Percentiles rank a stretch among this genome's conserved stretches.
Evolutionary conservation across 2,329 filamentous ascomycete species (phyloP).

Genomic region (Esteya vermicola): DNA sequence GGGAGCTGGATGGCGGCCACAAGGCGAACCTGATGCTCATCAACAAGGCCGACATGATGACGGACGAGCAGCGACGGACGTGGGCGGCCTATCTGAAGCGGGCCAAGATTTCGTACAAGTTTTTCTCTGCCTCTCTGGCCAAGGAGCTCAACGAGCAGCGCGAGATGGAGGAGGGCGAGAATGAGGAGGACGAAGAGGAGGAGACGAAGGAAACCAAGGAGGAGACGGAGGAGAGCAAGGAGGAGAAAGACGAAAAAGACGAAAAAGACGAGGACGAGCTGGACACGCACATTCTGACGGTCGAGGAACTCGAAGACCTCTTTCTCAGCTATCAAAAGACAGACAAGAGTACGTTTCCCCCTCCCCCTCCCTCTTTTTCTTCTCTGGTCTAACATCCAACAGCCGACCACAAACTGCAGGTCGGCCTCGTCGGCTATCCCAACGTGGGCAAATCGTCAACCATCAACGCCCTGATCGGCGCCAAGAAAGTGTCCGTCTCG

Average conservation of each 20-base stretch:
- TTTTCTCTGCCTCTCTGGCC: constrained; percentile 88
- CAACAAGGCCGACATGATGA: constrained; percentile 99
- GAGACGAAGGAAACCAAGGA: constrained; percentile 15
- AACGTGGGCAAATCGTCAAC: constrained; percentile 99
- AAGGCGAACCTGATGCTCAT: constrained; percentile 89
- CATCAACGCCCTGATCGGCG: constrained; percentile 95
- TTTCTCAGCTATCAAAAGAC: constrained; percentile 60
- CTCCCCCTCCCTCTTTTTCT: background rate
- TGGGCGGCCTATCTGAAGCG: constrained; percentile 83
- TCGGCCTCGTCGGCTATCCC: constrained; percentile 92
- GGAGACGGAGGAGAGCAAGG: constrained; percentile 25
- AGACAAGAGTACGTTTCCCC: constrained; percentile 18
- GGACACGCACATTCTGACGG: constrained; percentile 71
- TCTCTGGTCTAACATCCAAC: constrained; percentile 19
- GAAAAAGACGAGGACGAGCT: constrained; percentile 25
- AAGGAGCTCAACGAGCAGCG: constrained; percentile 76
- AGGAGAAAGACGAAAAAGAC: constrained; percentile 18
- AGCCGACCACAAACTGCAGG: constrained; percentile 56
- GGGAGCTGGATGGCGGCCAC: constrained; percentile 71
- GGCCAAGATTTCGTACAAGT: constrained; percentile 75
- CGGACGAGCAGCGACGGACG: constrained; percentile 58
- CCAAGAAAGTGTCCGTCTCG: constrained; percentile 97
- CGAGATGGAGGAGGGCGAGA: constrained; percentile 33
- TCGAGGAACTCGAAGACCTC: constrained; percentile 80
- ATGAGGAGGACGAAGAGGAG: constrained; percentile 17